Base-by-base conservation (phyloP, 257 asterid species). In the Orobanche coerulescens region DNA sequence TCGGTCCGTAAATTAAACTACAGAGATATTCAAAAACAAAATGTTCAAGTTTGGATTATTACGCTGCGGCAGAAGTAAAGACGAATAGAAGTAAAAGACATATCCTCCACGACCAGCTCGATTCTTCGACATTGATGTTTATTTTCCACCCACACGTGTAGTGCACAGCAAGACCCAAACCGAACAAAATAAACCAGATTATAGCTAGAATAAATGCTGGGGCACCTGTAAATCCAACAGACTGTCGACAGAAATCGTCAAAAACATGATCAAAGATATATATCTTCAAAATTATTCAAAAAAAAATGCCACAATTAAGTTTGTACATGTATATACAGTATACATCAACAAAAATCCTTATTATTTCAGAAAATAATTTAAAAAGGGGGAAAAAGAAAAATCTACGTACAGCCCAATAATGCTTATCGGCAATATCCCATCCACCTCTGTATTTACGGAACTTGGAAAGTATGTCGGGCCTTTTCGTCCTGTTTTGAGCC, bases 381-480 rank as follows among this genome's bases (percentile, higher is more conserved):
- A n/a, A n/a, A n/a, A n/a, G n/a, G n/a, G n/a, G n/a, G n/a, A 64
- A 33, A 37, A 54, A 62, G 51, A 26, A 61, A 43, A 36, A 25
- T 4, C 31, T 55, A 66, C 94, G 82, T 78, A 90, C 97, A 72
- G 93, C 83, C 95, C 94, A 90, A 74, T 90, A 90, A 68, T 90
- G 97, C 70, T 85, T 83, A 75, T 90, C 83, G 78, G 87, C 80
- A 78, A 93, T 84, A 62, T 93, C 90, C 97, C 99, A 93, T 84
- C 99, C 99, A 70, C 95, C 97, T 78, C 81, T 81, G 76, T 93
- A 93, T 72, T 78, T 83, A 43, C 64, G 87, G 74, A 93, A 89
- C 54, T 68, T 69, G 6, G 88, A 73, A 52, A 89, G 85, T 62
- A 93, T 80, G 54, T 93, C 96, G 0, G 94, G 96, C 76, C 99